phyloP scores from a whole-genome alignment of 2,329 filamentous ascomycete species.

The Diaporthe vexans region DNA sequence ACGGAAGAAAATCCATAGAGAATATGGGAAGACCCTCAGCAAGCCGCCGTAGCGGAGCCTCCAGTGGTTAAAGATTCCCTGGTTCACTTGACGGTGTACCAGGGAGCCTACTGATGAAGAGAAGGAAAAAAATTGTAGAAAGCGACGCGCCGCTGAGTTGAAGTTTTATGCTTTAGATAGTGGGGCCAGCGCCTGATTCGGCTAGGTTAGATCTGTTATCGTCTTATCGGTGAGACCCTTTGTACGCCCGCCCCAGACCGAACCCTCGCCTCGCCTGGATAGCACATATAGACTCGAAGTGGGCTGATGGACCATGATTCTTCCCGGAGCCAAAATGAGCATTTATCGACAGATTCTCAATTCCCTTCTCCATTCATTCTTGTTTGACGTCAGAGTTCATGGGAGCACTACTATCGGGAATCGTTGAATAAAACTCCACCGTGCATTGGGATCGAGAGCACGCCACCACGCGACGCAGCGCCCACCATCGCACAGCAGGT shows the following conservation, averaged over 20 bases:
- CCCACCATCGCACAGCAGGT: neutral
- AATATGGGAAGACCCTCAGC: conserved; percentile 64
- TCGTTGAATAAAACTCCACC: neutral
- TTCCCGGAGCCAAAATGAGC: neutral
- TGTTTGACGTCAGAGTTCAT: neutral
- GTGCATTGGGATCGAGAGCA: neutral
- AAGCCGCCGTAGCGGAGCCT: conserved; percentile 68
- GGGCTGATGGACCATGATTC: neutral
- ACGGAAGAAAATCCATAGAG: conserved; percentile 67
- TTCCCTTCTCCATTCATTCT: neutral
- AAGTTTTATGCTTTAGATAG: conserved; percentile 33
- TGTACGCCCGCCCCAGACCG: too few species aligned
- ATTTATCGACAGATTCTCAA: neutral
- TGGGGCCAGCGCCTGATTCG: conserved; percentile 13
- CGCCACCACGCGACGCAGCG: neutral
- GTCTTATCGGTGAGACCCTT: neutral
- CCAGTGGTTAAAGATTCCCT: conserved; percentile 55
- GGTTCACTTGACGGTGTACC: conserved; percentile 67
- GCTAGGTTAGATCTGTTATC: neutral
- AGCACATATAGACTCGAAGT: neutral
- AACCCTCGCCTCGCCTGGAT: neutral
- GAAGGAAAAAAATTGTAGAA: conserved; percentile 46
- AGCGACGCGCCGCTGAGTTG: neutral
- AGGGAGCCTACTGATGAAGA: conserved; percentile 59
- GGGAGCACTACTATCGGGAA: neutral